Evolutionary conservation across 2,329 filamentous ascomycete species (phyloP), one percentile per base, ranked within the genome.

Genomic region (Fusarium algeriense): DNA sequence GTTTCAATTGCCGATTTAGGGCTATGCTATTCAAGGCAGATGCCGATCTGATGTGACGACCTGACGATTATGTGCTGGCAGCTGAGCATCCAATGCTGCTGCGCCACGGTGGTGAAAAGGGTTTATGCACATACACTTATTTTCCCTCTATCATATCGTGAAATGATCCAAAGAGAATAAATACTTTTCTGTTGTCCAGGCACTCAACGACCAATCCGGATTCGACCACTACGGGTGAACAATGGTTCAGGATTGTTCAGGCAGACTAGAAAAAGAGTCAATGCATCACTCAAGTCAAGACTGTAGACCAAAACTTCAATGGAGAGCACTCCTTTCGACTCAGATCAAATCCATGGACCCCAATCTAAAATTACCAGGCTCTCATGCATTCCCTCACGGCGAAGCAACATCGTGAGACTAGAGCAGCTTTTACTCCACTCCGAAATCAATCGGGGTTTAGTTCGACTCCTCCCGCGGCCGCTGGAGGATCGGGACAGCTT

Each of bases 1-100:
- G 9, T 50, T 50, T 50, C 32, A 50, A 26, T 32, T 26, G 32
- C 48, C 32, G 20, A 37, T 6, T n/a, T 6, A 14, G 4, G 14
- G 17, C 28, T 2, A 19, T 1, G 8, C 0, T 7, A 1, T 23
- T 34, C 34, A 20, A 20, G 30, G 46, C 13, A 7, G 0, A 20
- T 2, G 7, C 2, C 5, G 1, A 4, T 7, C 15, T 23, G 4
- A 3, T 19, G 35, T 15, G 15, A 17, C 14, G 12, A 3, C 10
- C 35, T 50, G 20, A 1, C 8, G 30, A 50, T 19, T 10, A 23
- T 34, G 11, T 6, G 30, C 30, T 30, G 30, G 10, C 30, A 30
- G 46, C 30, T 23, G 30, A 7, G n/a, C n/a, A 5, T 17, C 4
- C 2, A 13, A 30, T 30, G 7, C 12, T 17, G 30, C 20, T n/a